Conservation (phyloP, 192 early-diverging fungal species). For the Backusella liffmaniae region DNA sequence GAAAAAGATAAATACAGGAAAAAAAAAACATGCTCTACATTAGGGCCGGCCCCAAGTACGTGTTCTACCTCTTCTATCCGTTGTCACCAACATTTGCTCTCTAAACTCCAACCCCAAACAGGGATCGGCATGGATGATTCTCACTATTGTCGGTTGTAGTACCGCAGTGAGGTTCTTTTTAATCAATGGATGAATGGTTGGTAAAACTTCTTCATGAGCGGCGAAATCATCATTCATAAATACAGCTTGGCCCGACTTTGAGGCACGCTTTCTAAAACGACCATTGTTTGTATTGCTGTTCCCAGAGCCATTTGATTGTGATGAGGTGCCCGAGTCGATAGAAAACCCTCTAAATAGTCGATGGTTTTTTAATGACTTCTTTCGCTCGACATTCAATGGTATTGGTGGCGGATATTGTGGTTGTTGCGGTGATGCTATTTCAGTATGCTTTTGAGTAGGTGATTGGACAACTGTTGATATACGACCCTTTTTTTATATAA, state of each 20-base stretch:
- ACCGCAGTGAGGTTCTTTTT: slow-evolving; percentile 24
- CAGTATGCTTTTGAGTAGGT: neutral
- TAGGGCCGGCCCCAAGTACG: slow-evolving; percentile 34
- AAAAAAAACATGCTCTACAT: neutral
- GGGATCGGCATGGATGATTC: slow-evolving; percentile 27
- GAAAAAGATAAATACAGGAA: neutral
- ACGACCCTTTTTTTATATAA: neutral
- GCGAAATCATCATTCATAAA: neutral
- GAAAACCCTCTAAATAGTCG: neutral
- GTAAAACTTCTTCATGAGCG: neutral
- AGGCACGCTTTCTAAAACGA: slow-evolving; percentile 10
- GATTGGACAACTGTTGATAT: neutral
- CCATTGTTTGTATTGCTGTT: neutral
- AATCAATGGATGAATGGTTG: slow-evolving; percentile 20
- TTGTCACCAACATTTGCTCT: slow-evolving; percentile 20
- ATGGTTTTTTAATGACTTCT: slow-evolving; percentile 15
- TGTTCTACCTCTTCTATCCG: slow-evolving; percentile 31
- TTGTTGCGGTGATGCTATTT: neutral
- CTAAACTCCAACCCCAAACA: slow-evolving; percentile 20
- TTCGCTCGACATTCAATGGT: neutral
- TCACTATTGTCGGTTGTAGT: slow-evolving; percentile 18
- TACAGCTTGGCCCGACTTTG: neutral
- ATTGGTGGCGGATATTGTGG: neutral
- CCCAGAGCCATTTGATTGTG: neutral
- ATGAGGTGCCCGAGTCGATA: neutral